Base-by-base conservation (phyloP, 2,329 filamentous ascomycete genomes). In the Clonostachys rhizophaga region DNA sequence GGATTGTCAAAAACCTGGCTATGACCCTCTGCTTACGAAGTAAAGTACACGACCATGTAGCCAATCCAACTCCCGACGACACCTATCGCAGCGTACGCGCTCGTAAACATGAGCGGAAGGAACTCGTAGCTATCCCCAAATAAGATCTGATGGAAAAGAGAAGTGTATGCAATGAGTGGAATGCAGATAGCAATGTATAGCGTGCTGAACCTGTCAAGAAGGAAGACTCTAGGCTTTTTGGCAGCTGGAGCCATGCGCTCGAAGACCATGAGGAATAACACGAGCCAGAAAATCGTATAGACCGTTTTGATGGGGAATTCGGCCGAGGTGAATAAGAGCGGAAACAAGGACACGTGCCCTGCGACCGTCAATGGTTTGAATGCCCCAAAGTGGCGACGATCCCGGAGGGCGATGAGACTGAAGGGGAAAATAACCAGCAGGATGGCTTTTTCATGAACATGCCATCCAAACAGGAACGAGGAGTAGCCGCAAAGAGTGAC, bases 381-480 rank as follows among this genome's bases (percentile, higher is more conserved):
- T 2, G 92, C 92, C 49, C 90, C 86, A 34, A 97, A 83, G 61
- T 96, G 91, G 24, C 94, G 84, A 45, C 94, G 83, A 64, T 97
- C 91, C 63, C 87, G 87, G 45, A 97, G 80, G 1, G 92, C 91
- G 50, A 97, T 86, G 51, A 99, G 78, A 56, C 89, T 95, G 73
- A 97, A 97, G 1, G 94, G 94, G 43, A 97, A 88, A 54, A 99
- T 91, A 60, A 97, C 87, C 17, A 97, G 80, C 18, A 99, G 78
- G 48, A 99, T 88, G 2, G 94, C 94, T 68, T 99, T 99, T 63
- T 99, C 94, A 59, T 99, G 94, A 9, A 99, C 94, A 61, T 99
- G 94, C 91, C 92, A 99, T 48, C 94, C 92, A 57, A 97, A 97
- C 10, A 99, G 77, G 70, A 99, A 99, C 0, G 92, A 96, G 0